phyloP scores from a whole-genome alignment of 306 rosid genomes.

The Inga laurina region DNA sequence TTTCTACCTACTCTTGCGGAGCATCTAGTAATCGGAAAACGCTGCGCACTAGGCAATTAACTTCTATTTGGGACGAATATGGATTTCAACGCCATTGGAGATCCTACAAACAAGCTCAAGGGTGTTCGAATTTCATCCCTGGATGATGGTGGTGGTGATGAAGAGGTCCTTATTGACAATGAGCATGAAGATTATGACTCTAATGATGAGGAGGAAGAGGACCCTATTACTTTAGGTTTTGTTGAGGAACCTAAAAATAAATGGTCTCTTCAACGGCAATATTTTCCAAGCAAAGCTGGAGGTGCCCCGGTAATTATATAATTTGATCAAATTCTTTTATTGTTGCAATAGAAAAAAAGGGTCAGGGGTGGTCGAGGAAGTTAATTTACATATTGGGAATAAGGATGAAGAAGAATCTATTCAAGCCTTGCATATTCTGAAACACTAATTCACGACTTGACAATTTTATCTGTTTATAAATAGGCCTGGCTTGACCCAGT shows the following conservation, averaged over 20 bases:
- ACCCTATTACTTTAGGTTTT: slow-evolving; percentile 62
- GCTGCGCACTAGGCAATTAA: too few relatives aligned
- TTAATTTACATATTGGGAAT: background rate
- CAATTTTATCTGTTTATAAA: slow-evolving; percentile 15
- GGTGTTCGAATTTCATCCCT: too few relatives aligned
- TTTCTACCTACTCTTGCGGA: too few relatives aligned
- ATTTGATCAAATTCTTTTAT: background rate
- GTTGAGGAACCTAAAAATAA: slow-evolving; percentile 53
- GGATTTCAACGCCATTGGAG: too few relatives aligned
- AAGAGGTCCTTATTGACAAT: slow-evolving; percentile 22
- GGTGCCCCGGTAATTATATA: slow-evolving; percentile 69
- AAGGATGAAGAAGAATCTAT: background rate
- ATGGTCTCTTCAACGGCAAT: slow-evolving; percentile 60
- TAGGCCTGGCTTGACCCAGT: slow-evolving; percentile 96
- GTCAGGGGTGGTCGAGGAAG: background rate
- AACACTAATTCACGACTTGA: background rate
- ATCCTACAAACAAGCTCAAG: too few relatives aligned
- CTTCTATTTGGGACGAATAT: too few relatives aligned
- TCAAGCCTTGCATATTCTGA: background rate
- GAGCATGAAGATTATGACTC: slow-evolving; percentile 16
- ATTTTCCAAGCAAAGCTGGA: slow-evolving; percentile 90
- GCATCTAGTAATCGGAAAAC: too few relatives aligned
- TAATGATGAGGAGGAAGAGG: slow-evolving; percentile 53
- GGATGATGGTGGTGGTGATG: background rate
- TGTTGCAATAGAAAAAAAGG: background rate